phyloP scores from a whole-genome alignment of 441 rosid species.

The Syzygium malaccense region DNA sequence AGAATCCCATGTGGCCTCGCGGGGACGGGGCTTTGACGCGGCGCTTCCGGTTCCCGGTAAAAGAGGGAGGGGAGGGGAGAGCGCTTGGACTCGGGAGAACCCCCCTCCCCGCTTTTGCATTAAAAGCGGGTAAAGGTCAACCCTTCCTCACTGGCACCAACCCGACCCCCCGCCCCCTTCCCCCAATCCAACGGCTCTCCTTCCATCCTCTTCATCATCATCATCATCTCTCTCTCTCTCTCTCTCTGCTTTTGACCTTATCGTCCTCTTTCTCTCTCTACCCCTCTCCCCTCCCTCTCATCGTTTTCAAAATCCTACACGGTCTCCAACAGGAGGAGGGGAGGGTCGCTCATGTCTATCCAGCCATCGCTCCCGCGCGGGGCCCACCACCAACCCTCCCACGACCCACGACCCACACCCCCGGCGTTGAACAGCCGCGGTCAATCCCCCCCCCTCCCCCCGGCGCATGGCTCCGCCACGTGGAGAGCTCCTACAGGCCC shows the following conservation, averaged over 20 bases:
- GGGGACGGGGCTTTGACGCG: constrained; percentile 25
- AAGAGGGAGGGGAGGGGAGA: constrained; percentile 8
- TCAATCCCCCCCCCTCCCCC: constrained; percentile 17
- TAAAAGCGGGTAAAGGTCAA: constrained; percentile 45
- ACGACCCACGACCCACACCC: not conserved
- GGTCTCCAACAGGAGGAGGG: constrained; percentile 13
- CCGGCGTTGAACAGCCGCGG: constrained; percentile 15
- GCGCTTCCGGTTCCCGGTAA: constrained; percentile 32
- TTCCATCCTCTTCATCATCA: not conserved
- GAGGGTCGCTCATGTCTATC: not conserved
- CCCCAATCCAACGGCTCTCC: constrained; percentile 39
- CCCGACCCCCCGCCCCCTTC: not conserved
- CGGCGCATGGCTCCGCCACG: constrained; percentile 9
- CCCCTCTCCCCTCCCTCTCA: not conserved
- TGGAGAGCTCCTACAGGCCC: constrained; percentile 5
- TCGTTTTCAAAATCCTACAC: constrained; percentile 12
- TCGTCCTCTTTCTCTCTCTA: not conserved
- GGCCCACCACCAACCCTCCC: not conserved
- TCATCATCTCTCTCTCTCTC: not conserved
- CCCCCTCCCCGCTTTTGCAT: constrained; percentile 30
- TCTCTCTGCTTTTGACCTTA: constrained; percentile 29
- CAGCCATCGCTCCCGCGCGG: not conserved
- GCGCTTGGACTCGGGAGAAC: not conserved
- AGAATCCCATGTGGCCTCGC: constrained; percentile 52
- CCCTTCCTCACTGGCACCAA: constrained; percentile 48